Conservation (phyloP, 2,329 filamentous ascomycete genomes). For the Aureobasidium sp. region DNA sequence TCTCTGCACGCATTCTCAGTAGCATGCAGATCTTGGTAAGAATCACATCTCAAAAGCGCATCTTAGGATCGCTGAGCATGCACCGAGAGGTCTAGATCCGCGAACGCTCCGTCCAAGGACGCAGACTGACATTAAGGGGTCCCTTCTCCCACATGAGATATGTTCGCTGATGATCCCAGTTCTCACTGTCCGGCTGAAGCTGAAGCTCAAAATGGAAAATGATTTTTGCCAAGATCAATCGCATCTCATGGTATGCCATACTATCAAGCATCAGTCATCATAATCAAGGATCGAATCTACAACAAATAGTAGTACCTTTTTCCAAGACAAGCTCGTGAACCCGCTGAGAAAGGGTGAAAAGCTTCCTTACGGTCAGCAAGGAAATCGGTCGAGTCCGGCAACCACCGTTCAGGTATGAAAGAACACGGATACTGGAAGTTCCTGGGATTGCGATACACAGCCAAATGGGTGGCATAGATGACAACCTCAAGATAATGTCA, state of each 20-base stretch:
- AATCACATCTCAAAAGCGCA: no score
- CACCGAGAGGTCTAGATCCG: no score
- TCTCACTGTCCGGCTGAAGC: constrained; percentile 20
- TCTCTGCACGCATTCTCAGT: no score
- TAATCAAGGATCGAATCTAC: background rate
- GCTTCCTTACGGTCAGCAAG: constrained; percentile 24
- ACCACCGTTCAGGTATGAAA: constrained; percentile 28
- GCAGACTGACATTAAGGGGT: constrained; percentile 17
- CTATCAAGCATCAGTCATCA: constrained; percentile 12
- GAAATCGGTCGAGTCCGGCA: constrained; percentile 20
- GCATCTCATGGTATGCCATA: constrained; percentile 33
- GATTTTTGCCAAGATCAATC: constrained; percentile 31
- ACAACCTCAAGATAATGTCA: constrained; percentile 4
- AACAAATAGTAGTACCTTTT: constrained; percentile 17
- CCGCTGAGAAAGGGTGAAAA: constrained; percentile 27
- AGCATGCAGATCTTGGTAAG: no score
- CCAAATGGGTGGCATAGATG: constrained; percentile 16
- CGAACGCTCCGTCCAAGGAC: no score
- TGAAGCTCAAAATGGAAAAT: constrained; percentile 33
- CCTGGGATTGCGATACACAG: constrained; percentile 14
- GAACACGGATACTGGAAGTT: constrained; percentile 20
- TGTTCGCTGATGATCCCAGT: constrained; percentile 27
- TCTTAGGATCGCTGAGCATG: no score
- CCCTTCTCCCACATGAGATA: constrained; percentile 28
- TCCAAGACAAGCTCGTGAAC: constrained; percentile 26